These are phyloP conservation scores for Rhynchosporium secalis DNA, from an alignment of 2,329 filamentous ascomycete species.

Conservation along the genomic window DNA sequence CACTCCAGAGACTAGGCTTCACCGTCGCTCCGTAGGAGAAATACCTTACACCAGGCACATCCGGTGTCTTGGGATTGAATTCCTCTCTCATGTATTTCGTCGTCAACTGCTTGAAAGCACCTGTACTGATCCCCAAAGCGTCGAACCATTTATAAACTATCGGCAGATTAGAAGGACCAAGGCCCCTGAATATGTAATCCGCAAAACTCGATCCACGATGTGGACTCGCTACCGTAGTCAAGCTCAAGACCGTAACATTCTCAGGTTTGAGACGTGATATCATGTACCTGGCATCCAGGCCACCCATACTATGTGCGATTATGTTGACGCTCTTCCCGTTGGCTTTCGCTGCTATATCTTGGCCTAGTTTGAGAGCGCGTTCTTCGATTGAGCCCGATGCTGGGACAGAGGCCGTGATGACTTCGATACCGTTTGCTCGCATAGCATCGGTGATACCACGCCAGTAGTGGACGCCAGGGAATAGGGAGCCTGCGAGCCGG, in stretches of 20 bases:
- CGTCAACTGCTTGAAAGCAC: conserved; percentile 62
- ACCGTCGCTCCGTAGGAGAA: conserved; percentile 62
- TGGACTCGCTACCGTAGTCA: conserved; percentile 43
- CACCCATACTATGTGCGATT: conserved; percentile 69
- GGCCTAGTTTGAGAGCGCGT: conserved; percentile 57
- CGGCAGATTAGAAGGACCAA: conserved; percentile 51
- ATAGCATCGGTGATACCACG: conserved; percentile 62
- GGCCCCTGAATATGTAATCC: conserved; percentile 52
- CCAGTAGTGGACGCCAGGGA: conserved; percentile 64
- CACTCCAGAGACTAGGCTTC: conserved; percentile 62
- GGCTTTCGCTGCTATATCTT: conserved; percentile 51
- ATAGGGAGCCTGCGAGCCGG: conserved; percentile 47
- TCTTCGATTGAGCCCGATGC: conserved; percentile 61
- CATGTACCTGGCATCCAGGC: conserved; percentile 66
- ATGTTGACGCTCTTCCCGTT: conserved; percentile 68
- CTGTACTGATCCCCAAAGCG: conserved; percentile 55
- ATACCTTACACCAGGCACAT: conserved; percentile 55
- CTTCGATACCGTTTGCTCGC: conserved; percentile 51
- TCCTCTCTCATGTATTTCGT: conserved; percentile 55
- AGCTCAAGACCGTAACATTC: conserved; percentile 46
- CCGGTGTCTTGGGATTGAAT: conserved; percentile 59
- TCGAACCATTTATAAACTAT: conserved; percentile 55
- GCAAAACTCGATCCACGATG: conserved; percentile 49
- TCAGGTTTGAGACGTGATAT: conserved; percentile 54
- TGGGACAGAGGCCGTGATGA: conserved; percentile 62